Percentiles rank a stretch among this genome's conserved stretches.
These are phyloP conservation scores for Funneliformis mosseae DNA, from an alignment of 192 early-diverging fungal genomes.

Conservation along the genomic window DNA sequence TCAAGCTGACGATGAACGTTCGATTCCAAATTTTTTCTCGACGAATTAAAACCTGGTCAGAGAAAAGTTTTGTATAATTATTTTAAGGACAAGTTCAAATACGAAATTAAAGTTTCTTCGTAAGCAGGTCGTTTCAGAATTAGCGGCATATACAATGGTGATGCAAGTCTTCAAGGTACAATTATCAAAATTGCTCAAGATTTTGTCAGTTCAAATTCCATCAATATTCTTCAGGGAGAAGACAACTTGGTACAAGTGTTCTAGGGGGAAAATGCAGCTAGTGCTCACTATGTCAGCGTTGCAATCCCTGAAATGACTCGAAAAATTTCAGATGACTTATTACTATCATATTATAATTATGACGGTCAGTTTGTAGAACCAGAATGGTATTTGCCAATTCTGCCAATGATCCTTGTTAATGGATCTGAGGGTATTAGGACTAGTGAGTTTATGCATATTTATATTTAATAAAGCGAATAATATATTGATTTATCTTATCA, in stretches of 20 bases:
- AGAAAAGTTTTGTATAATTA: constrained; percentile 91
- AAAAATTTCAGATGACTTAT: constrained; percentile 82
- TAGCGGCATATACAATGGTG: constrained; percentile 94
- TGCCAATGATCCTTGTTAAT: constrained; percentile 95
- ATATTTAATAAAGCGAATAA: background rate
- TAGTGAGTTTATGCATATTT: constrained; percentile 45
- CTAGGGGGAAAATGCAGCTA: constrained; percentile 94
- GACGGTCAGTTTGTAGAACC: constrained; percentile 93
- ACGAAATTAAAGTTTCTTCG: constrained; percentile 76
- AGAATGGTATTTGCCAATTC: constrained; percentile 90
- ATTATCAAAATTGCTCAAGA: constrained; percentile 94
- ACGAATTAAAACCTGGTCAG: constrained; percentile 97
- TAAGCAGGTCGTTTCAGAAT: constrained; percentile 87
- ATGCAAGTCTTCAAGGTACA: constrained; percentile 76
- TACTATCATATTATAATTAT: constrained; percentile 83
- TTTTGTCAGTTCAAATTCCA: constrained; percentile 95
- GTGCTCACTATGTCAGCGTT: constrained; percentile 96
- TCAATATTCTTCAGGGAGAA: constrained; percentile 78
- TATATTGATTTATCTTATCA: background rate
- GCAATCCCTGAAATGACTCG: constrained; percentile 71
- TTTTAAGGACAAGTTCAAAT: constrained; percentile 78
- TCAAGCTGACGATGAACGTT: constrained; percentile 92
- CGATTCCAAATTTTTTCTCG: constrained; percentile 93
- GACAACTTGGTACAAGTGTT: constrained; percentile 93
- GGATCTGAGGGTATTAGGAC: constrained; percentile 95